These are phyloP conservation scores for Dacryopinax primogenitus DNA, from an alignment of 768 basidiomycete species.

Conservation along the genomic window DNA sequence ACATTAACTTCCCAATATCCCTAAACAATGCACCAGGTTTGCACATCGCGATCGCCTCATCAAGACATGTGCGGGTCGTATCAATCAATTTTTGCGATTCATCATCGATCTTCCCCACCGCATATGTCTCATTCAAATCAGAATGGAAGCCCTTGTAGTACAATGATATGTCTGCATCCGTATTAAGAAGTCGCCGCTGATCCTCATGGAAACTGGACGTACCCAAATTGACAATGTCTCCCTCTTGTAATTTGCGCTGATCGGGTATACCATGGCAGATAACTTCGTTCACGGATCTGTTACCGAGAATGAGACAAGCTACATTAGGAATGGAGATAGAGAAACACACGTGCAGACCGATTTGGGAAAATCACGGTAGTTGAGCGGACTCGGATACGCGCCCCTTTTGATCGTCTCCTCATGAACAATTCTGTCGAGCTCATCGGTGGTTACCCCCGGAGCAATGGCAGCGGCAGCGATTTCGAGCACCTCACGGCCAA, in stretches of 20 bases:
- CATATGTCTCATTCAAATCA: conserved; percentile 87
- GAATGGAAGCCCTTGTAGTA: conserved; percentile 81
- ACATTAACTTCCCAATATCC: conserved; percentile 80
- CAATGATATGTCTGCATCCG: conserved; percentile 52
- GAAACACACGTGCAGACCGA: conserved; percentile 80
- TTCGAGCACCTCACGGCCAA: conserved; percentile 86
- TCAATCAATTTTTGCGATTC: conserved; percentile 71
- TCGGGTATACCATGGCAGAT: conserved; percentile 98
- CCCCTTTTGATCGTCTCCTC: conserved; percentile 79
- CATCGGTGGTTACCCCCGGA: conserved; percentile 93
- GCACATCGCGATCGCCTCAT: conserved; percentile 82
- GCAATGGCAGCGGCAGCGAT: conserved; percentile 70
- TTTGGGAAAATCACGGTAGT: conserved; percentile 85
- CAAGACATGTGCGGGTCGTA: conserved; percentile 68
- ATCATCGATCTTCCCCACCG: conserved; percentile 74
- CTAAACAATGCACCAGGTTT: conserved; percentile 87
- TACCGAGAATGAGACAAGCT: background rate
- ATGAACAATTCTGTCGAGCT: conserved; percentile 87
- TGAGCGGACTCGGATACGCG: conserved; percentile 86
- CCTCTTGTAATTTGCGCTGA: conserved; percentile 66
- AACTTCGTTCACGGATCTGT: conserved; percentile 80
- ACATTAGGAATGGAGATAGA: background rate
- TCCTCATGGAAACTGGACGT: conserved; percentile 18
- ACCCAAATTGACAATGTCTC: conserved; percentile 96
- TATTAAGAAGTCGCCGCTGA: background rate